These are phyloP conservation scores for Sporormia fimetaria DNA, from an alignment of 495 filamentous ascomycete genomes.

Conservation along the genomic window DNA sequence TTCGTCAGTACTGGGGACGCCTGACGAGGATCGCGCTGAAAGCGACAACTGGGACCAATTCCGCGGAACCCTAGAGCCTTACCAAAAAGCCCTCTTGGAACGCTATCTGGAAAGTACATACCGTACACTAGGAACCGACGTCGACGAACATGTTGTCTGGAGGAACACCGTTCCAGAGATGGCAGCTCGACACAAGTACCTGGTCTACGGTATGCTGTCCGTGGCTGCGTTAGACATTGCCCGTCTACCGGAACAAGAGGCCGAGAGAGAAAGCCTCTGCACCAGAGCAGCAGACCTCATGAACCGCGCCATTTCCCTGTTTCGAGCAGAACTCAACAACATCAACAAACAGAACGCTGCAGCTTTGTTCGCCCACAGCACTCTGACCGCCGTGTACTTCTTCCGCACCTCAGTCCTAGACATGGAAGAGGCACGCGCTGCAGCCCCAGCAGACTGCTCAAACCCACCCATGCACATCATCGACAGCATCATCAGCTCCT, in stretches of 20 bases:
- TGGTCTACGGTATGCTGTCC: constrained; percentile 18
- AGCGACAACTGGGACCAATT: no score
- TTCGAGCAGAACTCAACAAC: constrained; percentile 8
- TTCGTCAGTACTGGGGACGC: no score
- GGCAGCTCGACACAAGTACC: constrained; percentile 11
- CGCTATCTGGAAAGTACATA: constrained; percentile 16
- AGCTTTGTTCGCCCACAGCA: constrained; percentile 15
- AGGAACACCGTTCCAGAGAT: constrained; percentile 14
- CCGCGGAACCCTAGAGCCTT: no score
- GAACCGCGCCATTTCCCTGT: constrained; percentile 14
- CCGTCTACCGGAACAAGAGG: constrained; percentile 5
- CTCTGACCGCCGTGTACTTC: constrained; percentile 19
- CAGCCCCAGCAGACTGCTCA: constrained; percentile 1
- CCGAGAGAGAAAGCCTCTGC: constrained; percentile 3
- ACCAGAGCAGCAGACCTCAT: constrained; percentile 15
- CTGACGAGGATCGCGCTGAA: no score
- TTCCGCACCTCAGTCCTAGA: constrained; percentile 19
- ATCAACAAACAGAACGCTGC: constrained; percentile 15
- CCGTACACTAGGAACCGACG: constrained; percentile 11
- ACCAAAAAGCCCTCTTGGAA: no score
- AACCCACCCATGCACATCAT: not conserved
- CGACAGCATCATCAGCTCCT: constrained; percentile 3
- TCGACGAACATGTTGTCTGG: constrained; percentile 16
- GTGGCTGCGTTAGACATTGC: constrained; percentile 19
- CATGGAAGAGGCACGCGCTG: constrained; percentile 12